Percentiles rank a stretch among this genome's conserved stretches.
These are phyloP conservation scores for Pichia sp. DNA, from an alignment of 1,139 yeast genomes.

Conservation along the genomic window DNA sequence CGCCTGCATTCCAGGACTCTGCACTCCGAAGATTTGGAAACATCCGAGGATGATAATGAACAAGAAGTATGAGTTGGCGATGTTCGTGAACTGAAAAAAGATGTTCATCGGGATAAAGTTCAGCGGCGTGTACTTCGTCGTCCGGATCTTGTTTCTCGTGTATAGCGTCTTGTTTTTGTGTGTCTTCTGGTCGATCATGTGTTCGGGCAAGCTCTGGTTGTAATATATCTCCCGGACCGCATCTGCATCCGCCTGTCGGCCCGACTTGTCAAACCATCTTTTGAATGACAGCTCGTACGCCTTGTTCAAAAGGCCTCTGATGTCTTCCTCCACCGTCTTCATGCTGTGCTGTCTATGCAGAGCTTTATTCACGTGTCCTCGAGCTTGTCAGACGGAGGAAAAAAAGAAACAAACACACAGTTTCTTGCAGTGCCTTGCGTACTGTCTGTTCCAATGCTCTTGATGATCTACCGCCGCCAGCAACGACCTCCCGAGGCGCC, in stretches of 20 bases:
- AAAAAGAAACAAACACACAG: too few species aligned
- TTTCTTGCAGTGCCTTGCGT: too few species aligned
- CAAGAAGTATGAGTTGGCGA: conserved; percentile 55
- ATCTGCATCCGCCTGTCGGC: conserved; percentile 1
- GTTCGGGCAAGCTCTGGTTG: conserved; percentile 29
- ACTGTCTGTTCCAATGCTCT: background rate
- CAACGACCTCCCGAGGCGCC: background rate
- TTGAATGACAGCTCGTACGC: background rate
- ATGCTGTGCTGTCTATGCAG: conserved; percentile 1
- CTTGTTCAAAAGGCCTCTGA: conserved; percentile 4
- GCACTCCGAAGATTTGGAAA: conserved; percentile 56
- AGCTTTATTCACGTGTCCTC: too few species aligned
- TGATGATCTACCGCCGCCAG: background rate
- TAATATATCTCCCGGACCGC: conserved; percentile 26
- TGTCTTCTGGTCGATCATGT: conserved; percentile 29
- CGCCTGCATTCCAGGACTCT: conserved; percentile 50
- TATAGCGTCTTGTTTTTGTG: conserved; percentile 29
- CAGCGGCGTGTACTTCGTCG: conserved; percentile 57
- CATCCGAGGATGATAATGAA: conserved; percentile 47
- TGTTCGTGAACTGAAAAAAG: conserved; percentile 47
- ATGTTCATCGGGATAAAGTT: conserved; percentile 53
- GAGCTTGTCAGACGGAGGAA: too few species aligned
- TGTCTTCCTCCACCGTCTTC: conserved; percentile 17
- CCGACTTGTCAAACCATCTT: conserved; percentile 8
- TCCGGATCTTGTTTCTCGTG: conserved; percentile 56